Evolutionary conservation across 371 early-diverging fungal species (phyloP).

Genomic region (Mucor irregularis): DNA sequence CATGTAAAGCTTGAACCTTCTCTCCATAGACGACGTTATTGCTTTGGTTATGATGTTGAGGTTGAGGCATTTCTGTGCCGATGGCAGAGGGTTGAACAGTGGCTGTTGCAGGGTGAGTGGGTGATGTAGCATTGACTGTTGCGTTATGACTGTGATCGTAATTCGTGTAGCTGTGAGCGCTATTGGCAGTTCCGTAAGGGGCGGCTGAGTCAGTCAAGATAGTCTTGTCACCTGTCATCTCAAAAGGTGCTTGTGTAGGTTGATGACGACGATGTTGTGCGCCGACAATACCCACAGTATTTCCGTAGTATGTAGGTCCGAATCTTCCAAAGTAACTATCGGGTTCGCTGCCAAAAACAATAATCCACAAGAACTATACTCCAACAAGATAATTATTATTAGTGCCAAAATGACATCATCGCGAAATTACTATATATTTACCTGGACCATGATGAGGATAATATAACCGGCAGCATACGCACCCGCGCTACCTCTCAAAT

Average conservation of each 20-base stretch:
- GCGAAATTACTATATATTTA: slow-evolving; percentile 1
- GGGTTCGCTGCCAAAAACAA: slow-evolving; percentile 47
- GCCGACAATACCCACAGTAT: slow-evolving; percentile 20
- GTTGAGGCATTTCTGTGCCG: not conserved
- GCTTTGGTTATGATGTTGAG: not conserved
- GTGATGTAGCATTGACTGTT: not conserved
- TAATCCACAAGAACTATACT: slow-evolving; percentile 44
- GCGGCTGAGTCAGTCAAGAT: slow-evolving; percentile 14
- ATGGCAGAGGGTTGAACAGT: slow-evolving; percentile 17
- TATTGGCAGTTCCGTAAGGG: not conserved
- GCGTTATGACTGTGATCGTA: not conserved
- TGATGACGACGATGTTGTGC: slow-evolving; percentile 3
- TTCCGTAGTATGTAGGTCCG: slow-evolving; percentile 23
- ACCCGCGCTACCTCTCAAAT: slow-evolving; percentile 17
- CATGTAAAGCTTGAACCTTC: slow-evolving; percentile 33
- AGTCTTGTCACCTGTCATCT: slow-evolving; percentile 34
- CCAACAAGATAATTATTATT: too few relatives aligned
- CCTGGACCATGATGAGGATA: slow-evolving; percentile 43
- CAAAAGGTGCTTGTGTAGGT: slow-evolving; percentile 11
- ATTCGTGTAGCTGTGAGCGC: too few relatives aligned
- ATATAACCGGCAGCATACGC: slow-evolving; percentile 46
- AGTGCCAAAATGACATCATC: too few relatives aligned
- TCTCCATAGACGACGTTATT: slow-evolving; percentile 29
- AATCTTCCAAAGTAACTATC: slow-evolving; percentile 35
- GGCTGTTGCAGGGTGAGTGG: slow-evolving; percentile 1